Evolutionary conservation across 345 rosid species (phyloP), one percentile per base, ranked within the genome.

Genomic region (Schrenkiella parvula): DNA sequence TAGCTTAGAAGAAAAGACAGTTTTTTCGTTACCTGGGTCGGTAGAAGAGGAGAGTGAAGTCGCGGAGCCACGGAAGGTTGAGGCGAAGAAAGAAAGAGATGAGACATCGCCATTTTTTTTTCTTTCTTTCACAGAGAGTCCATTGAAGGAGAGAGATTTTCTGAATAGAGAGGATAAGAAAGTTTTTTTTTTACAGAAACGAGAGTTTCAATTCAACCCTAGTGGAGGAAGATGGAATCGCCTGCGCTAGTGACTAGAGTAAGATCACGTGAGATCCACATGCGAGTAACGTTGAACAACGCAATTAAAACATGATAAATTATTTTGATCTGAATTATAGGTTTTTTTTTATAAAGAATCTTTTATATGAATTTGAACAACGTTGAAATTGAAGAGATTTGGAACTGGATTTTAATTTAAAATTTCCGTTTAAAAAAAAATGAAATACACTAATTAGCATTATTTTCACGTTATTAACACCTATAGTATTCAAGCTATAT

Each of bases 61-160:
- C 46, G 78, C 28, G 3, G 65, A 48, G 78, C 7, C 60, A 58
- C 2, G 48, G 47, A 48, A 39, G 54, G 62, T 21, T 4, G 68
- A 31, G 73, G 54, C 0, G 78, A 67, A 74, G 78, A 59, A 51
- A 67, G 55, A 21, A 67, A 67, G 73, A 74, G 68, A 67, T 59
- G 68, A 31, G 68, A 74, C 39, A 67, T 67, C 0, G 73, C 41
- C 78, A 67, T 67, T 25, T 4, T 56, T 41, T 21, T 14, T 2
- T n/a, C 4, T 4, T 3, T 12, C 7, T 8, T 6, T 54, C 64
- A 72, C 38, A 41, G 54, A 32, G 51, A 41, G 28, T 21, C 25
- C 61, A 48, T 26, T 26, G 64, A 32, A 38, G 72, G 18, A 23
- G 26, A 50, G 53, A 42, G 34, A 18, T 42, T 63, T 55, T 72